phyloP scores from a whole-genome alignment of 192 early-diverging fungal genomes.

The Paraglomus brasilianum region DNA sequence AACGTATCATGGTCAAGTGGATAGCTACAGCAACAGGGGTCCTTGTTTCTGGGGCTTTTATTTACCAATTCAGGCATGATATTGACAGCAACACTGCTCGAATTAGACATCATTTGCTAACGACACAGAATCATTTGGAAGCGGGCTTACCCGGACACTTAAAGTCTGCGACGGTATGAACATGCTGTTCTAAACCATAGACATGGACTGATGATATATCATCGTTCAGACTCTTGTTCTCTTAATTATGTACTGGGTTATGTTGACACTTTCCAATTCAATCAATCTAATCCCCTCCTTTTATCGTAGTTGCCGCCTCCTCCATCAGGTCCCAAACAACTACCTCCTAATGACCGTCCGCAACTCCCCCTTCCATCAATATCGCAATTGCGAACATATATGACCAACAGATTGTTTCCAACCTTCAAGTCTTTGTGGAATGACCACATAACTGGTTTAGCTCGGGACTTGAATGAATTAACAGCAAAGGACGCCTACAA shows the following conservation, averaged over 20 bases:
- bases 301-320: neutral
- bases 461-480: constrained; percentile 7
- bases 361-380: constrained; percentile 23
- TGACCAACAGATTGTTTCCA: constrained; percentile 19
- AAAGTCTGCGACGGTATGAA: neutral
- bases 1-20: neutral
- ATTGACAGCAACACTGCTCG: constrained; percentile 19
- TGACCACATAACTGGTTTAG: constrained; percentile 12
- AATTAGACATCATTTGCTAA: constrained; percentile 3
- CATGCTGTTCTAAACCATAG: no score
- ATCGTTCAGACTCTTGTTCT: neutral
- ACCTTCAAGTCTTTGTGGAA: constrained; percentile 30
- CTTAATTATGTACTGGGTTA: no score
- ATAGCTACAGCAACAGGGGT: neutral
- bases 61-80: constrained; percentile 18
- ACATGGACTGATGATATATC: neutral
- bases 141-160: neutral
- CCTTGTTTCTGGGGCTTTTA: constrained; percentile 2
- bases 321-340: neutral
- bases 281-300: neutral
- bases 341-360: neutral
- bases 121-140: constrained; percentile 1
- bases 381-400: constrained; percentile 16
- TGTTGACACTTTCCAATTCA: neutral
- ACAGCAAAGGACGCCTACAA: neutral